Conservation (phyloP, 2,329 filamentous ascomycete genomes). For the Metarhizium guizhouense region DNA sequence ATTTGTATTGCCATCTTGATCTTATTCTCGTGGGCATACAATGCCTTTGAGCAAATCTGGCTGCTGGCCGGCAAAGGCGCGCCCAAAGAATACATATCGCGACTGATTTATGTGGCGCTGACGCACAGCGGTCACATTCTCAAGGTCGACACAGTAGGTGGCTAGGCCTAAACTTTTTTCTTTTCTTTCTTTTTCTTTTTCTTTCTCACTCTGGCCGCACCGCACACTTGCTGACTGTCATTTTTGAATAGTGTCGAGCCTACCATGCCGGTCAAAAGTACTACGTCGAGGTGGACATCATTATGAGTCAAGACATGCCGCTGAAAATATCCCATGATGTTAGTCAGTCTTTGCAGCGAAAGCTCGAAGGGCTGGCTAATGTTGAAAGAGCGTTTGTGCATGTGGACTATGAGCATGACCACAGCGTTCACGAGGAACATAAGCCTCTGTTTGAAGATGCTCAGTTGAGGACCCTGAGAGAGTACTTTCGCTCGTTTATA, state of each 20-base stretch:
- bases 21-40: constrained; percentile 51
- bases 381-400: constrained; percentile 38
- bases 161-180: no score
- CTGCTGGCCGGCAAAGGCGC: constrained; percentile 53
- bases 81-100: constrained; percentile 46
- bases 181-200: no score
- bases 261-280: constrained; percentile 54
- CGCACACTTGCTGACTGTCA: no score
- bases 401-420: constrained; percentile 34
- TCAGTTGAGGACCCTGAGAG: constrained; percentile 20
- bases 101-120: constrained; percentile 46
- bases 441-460: constrained; percentile 30
- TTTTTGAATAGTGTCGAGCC: constrained; percentile 28
- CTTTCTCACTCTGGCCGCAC: no score
- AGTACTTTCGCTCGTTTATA: constrained; percentile 17
- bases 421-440: constrained; percentile 31
- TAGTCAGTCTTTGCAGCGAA: constrained; percentile 49
- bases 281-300: constrained; percentile 54
- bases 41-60: constrained; percentile 54
- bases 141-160: constrained; percentile 43
- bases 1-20: constrained; percentile 52
- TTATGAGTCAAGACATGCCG: constrained; percentile 46
- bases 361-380: constrained; percentile 38
- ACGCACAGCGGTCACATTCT: constrained; percentile 44
- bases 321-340: constrained; percentile 52